Evolutionary conservation across 83 land plant species (phyloP).

Genomic region (Thuja plicata): DNA sequence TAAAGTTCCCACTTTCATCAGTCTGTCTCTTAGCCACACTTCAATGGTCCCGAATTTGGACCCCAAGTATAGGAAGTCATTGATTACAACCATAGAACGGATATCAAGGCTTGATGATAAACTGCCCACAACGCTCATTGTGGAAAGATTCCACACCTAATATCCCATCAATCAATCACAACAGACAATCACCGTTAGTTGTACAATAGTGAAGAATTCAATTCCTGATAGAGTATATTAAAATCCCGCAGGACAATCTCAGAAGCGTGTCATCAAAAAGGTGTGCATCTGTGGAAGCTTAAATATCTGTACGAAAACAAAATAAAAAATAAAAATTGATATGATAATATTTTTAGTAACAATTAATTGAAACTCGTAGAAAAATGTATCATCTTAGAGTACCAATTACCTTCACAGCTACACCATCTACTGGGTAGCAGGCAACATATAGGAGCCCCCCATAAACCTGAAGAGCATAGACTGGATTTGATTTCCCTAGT

Average conservation of each 20-base stretch:
- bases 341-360: not conserved
- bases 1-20: slow-evolving; percentile 39
- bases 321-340: not conserved
- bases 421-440: slow-evolving; percentile 42
- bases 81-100: slow-evolving; percentile 30
- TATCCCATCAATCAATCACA: slow-evolving; percentile 17
- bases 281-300: too few species aligned
- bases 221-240: too few species aligned
- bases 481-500: slow-evolving; percentile 37
- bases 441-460: slow-evolving; percentile 37
- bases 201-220: not conserved
- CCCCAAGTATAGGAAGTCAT: slow-evolving; percentile 47
- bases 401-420: slow-evolving; percentile 46
- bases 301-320: too few species aligned
- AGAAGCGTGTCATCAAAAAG: too few species aligned
- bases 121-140: slow-evolving; percentile 30
- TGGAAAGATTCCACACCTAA: slow-evolving; percentile 39
- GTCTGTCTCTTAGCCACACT: slow-evolving; percentile 46
- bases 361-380: not conserved
- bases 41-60: slow-evolving; percentile 54
- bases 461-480: slow-evolving; percentile 37
- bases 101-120: slow-evolving; percentile 35
- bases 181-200: not conserved
- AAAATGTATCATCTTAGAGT: slow-evolving; percentile 4
- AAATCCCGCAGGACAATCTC: too few species aligned